Evolutionary conservation across 257 asterid genomes (phyloP).

Genomic region (Scutellaria baicalensis): DNA sequence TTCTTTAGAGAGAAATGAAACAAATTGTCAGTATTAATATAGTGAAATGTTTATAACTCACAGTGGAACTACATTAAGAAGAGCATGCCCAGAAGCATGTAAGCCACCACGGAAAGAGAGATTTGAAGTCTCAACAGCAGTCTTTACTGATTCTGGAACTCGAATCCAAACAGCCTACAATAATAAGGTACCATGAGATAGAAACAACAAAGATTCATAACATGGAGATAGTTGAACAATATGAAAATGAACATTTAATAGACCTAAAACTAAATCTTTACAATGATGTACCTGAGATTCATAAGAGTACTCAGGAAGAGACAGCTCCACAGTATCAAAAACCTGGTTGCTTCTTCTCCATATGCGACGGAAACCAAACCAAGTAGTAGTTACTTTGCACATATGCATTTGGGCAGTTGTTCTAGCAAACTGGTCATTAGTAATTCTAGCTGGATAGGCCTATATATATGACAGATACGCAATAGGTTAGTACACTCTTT

Average conservation of each 20-base stretch:
- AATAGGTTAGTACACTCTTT: constrained; percentile 15
- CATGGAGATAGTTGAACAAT: neutral
- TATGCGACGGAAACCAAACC: constrained; percentile 89
- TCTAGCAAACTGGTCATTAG: constrained; percentile 28
- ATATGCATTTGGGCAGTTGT: constrained; percentile 61
- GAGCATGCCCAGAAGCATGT: constrained; percentile 96
- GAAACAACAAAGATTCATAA: constrained; percentile 3
- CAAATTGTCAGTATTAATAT: neutral
- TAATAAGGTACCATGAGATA: constrained; percentile 15
- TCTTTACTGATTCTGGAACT: constrained; percentile 73
- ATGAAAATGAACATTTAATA: neutral
- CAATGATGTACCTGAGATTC: constrained; percentile 65
- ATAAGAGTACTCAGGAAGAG: constrained; percentile 85
- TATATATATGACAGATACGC: constrained; percentile 17
- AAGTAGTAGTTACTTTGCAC: constrained; percentile 79
- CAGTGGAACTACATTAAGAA: constrained; percentile 84
- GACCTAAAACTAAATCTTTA: neutral
- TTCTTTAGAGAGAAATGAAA: neutral
- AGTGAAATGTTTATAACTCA: constrained; percentile 34
- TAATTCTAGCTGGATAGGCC: constrained; percentile 63
- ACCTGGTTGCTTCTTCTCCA: constrained; percentile 72
- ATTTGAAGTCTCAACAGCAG: constrained; percentile 40
- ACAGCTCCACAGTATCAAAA: constrained; percentile 77
- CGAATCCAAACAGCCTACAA: constrained; percentile 94
- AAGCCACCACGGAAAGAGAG: constrained; percentile 80